Conservation (phyloP, 2,329 filamentous ascomycete genomes). For the Ophiostoma pallidulum region DNA sequence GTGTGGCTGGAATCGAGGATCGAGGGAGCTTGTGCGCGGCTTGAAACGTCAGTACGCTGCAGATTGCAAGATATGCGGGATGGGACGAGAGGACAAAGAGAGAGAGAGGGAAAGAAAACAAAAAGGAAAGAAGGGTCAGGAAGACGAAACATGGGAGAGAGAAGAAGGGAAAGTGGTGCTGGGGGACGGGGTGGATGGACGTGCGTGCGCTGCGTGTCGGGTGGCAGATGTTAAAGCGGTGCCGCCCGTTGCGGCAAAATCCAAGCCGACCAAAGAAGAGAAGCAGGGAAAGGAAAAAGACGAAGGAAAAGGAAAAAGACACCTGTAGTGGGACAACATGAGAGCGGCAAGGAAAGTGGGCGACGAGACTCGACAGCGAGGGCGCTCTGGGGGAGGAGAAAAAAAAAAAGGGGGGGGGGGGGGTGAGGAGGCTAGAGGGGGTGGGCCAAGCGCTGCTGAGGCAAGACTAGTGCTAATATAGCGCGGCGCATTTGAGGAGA, state of each 20-base stretch:
- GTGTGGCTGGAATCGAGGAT: no score
- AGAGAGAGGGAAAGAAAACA: neutral
- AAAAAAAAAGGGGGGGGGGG: constrained; percentile 10
- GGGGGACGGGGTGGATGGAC: constrained; percentile 13
- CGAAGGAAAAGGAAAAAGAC: neutral
- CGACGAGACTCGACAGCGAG: neutral
- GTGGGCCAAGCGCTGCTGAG: constrained; percentile 11
- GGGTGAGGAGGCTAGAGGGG: constrained; percentile 8
- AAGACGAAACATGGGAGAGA: constrained; percentile 2
- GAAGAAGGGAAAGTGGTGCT: neutral
- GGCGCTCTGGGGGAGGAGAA: neutral
- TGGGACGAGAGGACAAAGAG: neutral
- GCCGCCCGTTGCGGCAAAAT: constrained; percentile 28
- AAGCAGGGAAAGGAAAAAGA: constrained; percentile 15
- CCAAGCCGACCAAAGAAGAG: no score
- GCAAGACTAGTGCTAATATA: constrained; percentile 8
- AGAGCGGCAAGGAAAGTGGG: neutral
- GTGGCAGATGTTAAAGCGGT: constrained; percentile 20
- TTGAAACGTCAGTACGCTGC: neutral
- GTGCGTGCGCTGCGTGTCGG: neutral
- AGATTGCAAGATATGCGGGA: neutral
- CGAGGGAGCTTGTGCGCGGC: neutral
- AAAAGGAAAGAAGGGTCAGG: neutral
- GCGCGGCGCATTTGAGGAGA: neutral
- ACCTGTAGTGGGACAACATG: neutral